A percentile compares a stretch with the other conserved stretches of the same genome.
Conservation (phyloP, 805 yeast genomes). For the Teunomyces panamensis region DNA sequence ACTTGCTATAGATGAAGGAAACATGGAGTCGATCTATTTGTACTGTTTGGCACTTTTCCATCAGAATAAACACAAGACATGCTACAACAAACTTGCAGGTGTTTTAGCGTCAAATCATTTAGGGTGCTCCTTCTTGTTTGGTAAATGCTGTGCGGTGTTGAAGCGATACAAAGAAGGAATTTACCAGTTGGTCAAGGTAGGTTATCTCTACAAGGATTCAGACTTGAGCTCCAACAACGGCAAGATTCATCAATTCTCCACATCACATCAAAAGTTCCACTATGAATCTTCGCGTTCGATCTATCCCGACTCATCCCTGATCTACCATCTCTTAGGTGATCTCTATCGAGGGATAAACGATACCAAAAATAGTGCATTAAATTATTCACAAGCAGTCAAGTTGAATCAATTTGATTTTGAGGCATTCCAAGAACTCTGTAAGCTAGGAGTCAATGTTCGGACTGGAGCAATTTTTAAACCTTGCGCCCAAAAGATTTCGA, state of each 20-base stretch:
- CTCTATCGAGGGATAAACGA: slow-evolving; percentile 60
- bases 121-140: slow-evolving; percentile 77
- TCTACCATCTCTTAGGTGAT: slow-evolving; percentile 68
- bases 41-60: slow-evolving; percentile 66
- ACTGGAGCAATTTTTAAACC: slow-evolving; percentile 52
- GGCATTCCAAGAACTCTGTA: slow-evolving; percentile 73
- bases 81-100: slow-evolving; percentile 44
- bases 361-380: slow-evolving; percentile 58
- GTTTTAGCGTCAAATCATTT: slow-evolving; percentile 47
- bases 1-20: slow-evolving; percentile 56
- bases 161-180: slow-evolving; percentile 62
- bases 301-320: slow-evolving; percentile 67
- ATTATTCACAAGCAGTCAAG: slow-evolving; percentile 66
- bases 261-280: slow-evolving; percentile 20
- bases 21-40: slow-evolving; percentile 62
- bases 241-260: slow-evolving; percentile 12
- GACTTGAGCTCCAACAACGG: background rate
- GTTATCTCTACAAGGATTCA: slow-evolving; percentile 28
- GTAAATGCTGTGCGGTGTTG: slow-evolving; percentile 59
- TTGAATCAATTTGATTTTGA: slow-evolving; percentile 83
- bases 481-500: slow-evolving; percentile 1
- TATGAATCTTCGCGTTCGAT: slow-evolving; percentile 40
- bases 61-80: slow-evolving; percentile 58
- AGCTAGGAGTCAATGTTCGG: slow-evolving; percentile 66
- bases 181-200: slow-evolving; percentile 33